These are phyloP conservation scores for Cordyceps cateniannulata DNA, from an alignment of 2,329 filamentous ascomycete genomes.

Conservation along the genomic window DNA sequence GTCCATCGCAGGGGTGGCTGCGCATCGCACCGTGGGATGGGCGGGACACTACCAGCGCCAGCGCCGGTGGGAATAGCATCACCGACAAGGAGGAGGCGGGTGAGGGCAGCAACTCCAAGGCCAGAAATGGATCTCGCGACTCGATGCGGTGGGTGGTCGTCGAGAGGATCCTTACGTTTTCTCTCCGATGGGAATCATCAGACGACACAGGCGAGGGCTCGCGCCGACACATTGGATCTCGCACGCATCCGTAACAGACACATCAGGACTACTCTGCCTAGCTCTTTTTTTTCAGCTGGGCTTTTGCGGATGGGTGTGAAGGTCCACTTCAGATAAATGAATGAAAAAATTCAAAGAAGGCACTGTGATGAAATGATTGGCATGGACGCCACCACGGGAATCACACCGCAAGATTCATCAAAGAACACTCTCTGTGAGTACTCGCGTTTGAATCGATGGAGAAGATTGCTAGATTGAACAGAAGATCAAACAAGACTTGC, in stretches of 20 bases:
- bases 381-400: not conserved
- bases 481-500: not conserved
- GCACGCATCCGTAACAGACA: not conserved
- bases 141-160: conserved; percentile 33
- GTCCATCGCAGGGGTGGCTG: conserved; percentile 23
- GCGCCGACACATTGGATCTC: not conserved
- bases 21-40: conserved; percentile 26
- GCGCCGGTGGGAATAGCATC: not conserved
- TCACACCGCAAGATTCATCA: not conserved
- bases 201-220: conserved; percentile 6
- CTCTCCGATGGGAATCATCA: conserved; percentile 26
- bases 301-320: not conserved
- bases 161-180: conserved; percentile 32
- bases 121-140: conserved; percentile 13
- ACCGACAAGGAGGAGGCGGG: not conserved
- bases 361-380: not conserved
- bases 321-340: not conserved
- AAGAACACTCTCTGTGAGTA: too few relatives aligned
- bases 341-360: not conserved
- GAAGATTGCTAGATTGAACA: not conserved
- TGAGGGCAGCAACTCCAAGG: not conserved
- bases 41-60: not conserved
- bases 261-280: not conserved
- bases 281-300: not conserved
- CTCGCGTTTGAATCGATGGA: not conserved